Base-by-base conservation (phyloP, 768 basidiomycete genomes). In the Chalciporus chontae region DNA sequence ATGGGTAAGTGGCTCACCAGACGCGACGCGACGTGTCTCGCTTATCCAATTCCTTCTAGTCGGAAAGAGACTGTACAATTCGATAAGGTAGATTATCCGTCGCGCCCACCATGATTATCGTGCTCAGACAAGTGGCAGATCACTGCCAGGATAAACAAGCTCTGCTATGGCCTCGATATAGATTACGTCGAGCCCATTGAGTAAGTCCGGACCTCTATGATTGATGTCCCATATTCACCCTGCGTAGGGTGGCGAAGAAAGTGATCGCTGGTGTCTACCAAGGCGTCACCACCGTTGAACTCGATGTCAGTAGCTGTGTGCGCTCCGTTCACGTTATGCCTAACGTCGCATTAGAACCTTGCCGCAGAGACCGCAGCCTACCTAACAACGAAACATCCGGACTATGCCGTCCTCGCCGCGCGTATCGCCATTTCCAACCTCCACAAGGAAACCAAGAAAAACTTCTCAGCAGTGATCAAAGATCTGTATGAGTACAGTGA, bases 401-500 rank as follows among this genome's bases (percentile, higher is more conserved):
- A 99, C 67, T 99, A 99, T 61, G 96, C 96, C 21, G 85, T 98
- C 52, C 90, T 99, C 55, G 96, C 96, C 5, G 96, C 96, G 18
- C 92, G 96, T 51, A 98, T 99, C 47, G 96, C 96, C 48, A 93
- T 99, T 61, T 97, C 95, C 43, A 99, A 98, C 66, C 74, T 98
- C 10, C 96, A 99, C 80, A 98, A 99, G 64, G 95, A 99, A 73
- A 98, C 96, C 15, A 97, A 94, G 75, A 98, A 98, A 77, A 90
- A 74, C 59, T 98, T 99, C 67, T 93, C 92, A 1, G 80, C 85
- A 52, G 95, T 99, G 55, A 79, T 99, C 63, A 83, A 82, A 51
- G 94, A 98, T 65, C 74, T 99, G 32, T 91, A 97, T 67, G 73
- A 80, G 40, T 98, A 94, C 74, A 74, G 93, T 93, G 56, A 21